phyloP scores from a whole-genome alignment of 768 basidiomycete genomes.

The Naganishia onofrii region DNA sequence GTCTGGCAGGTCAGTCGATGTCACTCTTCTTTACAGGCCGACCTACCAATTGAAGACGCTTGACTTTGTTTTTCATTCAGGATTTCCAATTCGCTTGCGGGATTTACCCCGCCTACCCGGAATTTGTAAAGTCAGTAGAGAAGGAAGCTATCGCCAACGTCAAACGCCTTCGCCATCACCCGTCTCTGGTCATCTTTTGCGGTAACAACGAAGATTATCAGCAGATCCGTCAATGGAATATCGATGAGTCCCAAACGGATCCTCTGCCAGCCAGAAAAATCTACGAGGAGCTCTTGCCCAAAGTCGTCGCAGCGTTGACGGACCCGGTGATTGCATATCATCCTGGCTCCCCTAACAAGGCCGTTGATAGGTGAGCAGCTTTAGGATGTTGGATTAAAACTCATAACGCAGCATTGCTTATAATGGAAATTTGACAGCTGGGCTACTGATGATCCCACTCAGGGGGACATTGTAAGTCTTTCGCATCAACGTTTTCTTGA shows the following conservation, averaged over 20 bases:
- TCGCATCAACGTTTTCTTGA: background rate
- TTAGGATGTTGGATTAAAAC: background rate
- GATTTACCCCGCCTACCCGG: constrained; percentile 83
- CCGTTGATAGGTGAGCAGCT: constrained; percentile 16
- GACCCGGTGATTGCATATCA: constrained; percentile 67
- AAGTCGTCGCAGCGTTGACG: constrained; percentile 64
- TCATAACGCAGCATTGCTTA: background rate
- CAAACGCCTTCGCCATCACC: constrained; percentile 76
- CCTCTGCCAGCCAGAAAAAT: constrained; percentile 53
- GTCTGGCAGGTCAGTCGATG: constrained; percentile 74
- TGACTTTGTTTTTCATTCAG: background rate
- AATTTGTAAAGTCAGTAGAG: constrained; percentile 69
- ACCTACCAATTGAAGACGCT: no score
- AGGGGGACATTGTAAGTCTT: constrained; percentile 22
- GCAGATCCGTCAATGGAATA: constrained; percentile 57
- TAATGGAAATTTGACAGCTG: background rate
- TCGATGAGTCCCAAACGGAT: constrained; percentile 9
- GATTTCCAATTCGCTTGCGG: constrained; percentile 97
- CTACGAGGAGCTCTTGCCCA: constrained; percentile 80
- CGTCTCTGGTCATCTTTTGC: constrained; percentile 78
- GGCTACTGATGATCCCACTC: constrained; percentile 26
- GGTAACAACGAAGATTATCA: constrained; percentile 80
- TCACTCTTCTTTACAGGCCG: background rate
- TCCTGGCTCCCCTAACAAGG: constrained; percentile 65
- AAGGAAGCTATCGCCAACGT: constrained; percentile 80